Base-by-base conservation (phyloP, 805 yeast genomes). In the Saturnispora gosingensis region DNA sequence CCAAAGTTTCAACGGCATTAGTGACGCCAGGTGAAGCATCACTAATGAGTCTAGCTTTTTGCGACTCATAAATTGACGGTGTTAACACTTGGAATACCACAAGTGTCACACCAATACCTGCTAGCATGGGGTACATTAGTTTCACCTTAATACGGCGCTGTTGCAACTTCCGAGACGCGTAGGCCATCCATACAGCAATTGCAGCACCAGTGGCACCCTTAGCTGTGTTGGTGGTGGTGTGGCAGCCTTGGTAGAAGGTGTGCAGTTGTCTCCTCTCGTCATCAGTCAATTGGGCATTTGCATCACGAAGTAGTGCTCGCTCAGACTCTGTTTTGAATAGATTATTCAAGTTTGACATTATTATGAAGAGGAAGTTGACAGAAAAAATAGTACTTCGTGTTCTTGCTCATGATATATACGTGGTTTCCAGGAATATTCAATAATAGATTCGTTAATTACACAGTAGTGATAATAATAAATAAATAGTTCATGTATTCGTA, bases 221-320 rank as follows among this genome's bases (percentile, higher is more conserved):
- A 28, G 56, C 61, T 32, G 56, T 59, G 10, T 69, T 16, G 5
- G 75, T 67, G 0, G 67, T 58, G 11, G 60, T 59, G 4, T 73
- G 65, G 36, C 73, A 64, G 2, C 64, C 57, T 20, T 66, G 56
- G 55, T 72, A 73, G 10, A 72, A 64, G 16, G 61, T 56, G 1
- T 74, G 68, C n/a, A 80, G 57, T 18, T 67, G 65, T 20, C 59
- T 56, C 35, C 84, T 61, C 50, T 80, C 80, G 7, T 60, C 58
- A 2, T 65, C 54, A 16, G 70, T 69, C 43, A 80, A 60, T 9
- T 59, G 62, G 25, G 70, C 72, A 54, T 78, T 83, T 39, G 67
- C 70, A 36, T 75, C 74, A 53, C 76, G 74, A 58, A 80, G 77
- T 27, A 67, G 64, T 46, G 72, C 60, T 3, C 79, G 78, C 20